Evolutionary conservation across 176 grass and related monocot species (phyloP).

Genomic region (Luzula sylvatica): DNA sequence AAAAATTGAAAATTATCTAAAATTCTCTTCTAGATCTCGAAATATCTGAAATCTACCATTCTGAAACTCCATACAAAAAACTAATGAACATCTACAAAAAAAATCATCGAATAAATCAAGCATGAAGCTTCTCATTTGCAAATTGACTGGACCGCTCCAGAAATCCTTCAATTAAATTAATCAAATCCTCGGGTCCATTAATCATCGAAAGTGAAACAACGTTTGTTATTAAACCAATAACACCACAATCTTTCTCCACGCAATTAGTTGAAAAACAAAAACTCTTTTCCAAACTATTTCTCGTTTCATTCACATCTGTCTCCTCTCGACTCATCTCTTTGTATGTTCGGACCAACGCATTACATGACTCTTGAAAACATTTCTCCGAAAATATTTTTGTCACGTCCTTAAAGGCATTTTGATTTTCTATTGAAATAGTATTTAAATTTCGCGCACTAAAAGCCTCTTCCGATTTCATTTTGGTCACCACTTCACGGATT

Average conservation of each 20-base stretch:
- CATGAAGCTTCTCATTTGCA: background rate
- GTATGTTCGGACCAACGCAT: constrained; percentile 39
- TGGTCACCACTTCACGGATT: constrained; percentile 47
- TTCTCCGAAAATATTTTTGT: constrained; percentile 53
- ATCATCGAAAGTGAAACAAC: constrained; percentile 21
- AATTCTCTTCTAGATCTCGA: no score
- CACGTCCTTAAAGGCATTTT: constrained; percentile 55
- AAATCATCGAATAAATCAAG: background rate
- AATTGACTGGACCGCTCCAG: background rate
- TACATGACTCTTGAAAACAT: constrained; percentile 47
- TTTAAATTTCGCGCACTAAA: constrained; percentile 47
- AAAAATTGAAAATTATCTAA: no score
- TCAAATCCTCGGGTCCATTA: constrained; percentile 46
- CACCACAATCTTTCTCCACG: constrained; percentile 24
- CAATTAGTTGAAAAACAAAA: constrained; percentile 40
- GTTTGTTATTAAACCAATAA: constrained; percentile 29
- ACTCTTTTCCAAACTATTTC: constrained; percentile 1
- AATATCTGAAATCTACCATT: no score
- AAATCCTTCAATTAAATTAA: constrained; percentile 34
- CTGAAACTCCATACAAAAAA: background rate
- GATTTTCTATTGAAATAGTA: constrained; percentile 56
- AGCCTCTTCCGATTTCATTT: constrained; percentile 54
- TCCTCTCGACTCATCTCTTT: constrained; percentile 16
- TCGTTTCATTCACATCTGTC: background rate
- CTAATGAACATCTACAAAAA: background rate